Evolutionary conservation across 768 basidiomycete species (phyloP), one percentile per base, ranked within the genome.

Genomic region (Gymnopilus junonius): DNA sequence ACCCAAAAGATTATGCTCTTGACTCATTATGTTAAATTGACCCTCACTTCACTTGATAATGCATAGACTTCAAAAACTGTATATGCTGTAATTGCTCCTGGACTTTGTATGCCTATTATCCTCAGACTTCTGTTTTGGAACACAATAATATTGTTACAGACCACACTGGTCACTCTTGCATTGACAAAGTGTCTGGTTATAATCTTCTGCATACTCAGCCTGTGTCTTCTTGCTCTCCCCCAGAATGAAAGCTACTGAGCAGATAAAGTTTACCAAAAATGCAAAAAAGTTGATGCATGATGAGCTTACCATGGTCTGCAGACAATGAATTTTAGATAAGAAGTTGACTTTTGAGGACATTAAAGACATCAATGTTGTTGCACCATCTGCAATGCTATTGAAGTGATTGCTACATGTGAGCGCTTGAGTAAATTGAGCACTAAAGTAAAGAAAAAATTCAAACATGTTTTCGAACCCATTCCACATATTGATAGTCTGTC

Each of bases 81-180:
- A 3, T 39, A 43, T 4, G 70, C 76, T 0, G 20, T 79, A 2
- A 34, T 79, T 2, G 63, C 70, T 0, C 70, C 71, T 0, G 37
- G 35, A 1, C 66, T 79, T 1, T 74, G 68, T 39, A 64, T 56
- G 2, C 71, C 72, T 5, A 37, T 81, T 11, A 58, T 82, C 0
- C 67, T 82, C 0, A 77, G 78, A 0, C 54, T 74, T 0, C 79
- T 77, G 0, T 81, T 76, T 34, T 81, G 0, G 25, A 43, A 8
- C 59, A 64, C 1, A 82, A 82, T 61, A 39, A 70, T 0, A 75
- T 82, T 64, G 61, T 76, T 0, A 62, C 74, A 27, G 75, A 82
- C 53, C 70, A 75, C 21, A 46, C 51, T 7, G 3, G n/a, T 0
- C 17, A 23, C 15, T 39, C 62, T 63, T 55, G 62, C 5, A 57